Evolutionary conservation across 805 yeast species (phyloP).

Genomic region (Lachancea waltii): DNA sequence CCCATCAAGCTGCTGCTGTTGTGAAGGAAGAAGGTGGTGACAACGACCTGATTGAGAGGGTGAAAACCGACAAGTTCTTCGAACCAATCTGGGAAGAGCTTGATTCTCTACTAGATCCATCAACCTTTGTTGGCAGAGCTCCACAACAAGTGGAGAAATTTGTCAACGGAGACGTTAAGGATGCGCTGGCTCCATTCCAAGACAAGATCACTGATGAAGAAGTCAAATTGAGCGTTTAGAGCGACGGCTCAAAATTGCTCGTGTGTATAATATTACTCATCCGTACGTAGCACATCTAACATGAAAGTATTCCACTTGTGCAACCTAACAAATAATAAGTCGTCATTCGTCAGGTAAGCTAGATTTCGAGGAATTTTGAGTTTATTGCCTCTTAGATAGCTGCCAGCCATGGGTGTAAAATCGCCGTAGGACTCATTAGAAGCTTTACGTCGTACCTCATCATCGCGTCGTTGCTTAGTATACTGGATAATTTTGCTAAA

Average conservation of each 20-base stretch:
- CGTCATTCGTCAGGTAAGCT: conserved; percentile 47
- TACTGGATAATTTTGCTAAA: conserved; percentile 36
- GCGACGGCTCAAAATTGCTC: not conserved
- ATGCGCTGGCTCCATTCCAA: conserved; percentile 68
- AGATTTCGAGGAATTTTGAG: conserved; percentile 50
- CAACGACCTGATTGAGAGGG: conserved; percentile 88
- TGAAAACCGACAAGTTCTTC: conserved; percentile 71
- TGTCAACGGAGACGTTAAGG: conserved; percentile 72
- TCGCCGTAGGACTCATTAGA: conserved; percentile 37
- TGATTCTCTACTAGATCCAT: conserved; percentile 77
- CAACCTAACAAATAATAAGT: conserved; percentile 44
- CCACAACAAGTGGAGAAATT: conserved; percentile 97
- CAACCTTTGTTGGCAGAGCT: conserved; percentile 96
- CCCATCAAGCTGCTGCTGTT: conserved; percentile 95
- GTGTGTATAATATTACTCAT: conserved; percentile 2
- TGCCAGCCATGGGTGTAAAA: conserved; percentile 23
- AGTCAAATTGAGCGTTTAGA: conserved; percentile 71
- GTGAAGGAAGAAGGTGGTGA: conserved; percentile 99
- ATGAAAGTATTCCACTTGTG: conserved; percentile 61
- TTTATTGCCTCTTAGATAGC: conserved; percentile 50
- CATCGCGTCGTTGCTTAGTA: conserved; percentile 30
- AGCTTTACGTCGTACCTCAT: conserved; percentile 23
- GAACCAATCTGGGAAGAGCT: conserved; percentile 83
- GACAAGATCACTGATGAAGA: conserved; percentile 54
- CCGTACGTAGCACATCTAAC: conserved; percentile 25